phyloP scores from a whole-genome alignment of 1,139 yeast species.

The Scheffersomyces quercinus region DNA sequence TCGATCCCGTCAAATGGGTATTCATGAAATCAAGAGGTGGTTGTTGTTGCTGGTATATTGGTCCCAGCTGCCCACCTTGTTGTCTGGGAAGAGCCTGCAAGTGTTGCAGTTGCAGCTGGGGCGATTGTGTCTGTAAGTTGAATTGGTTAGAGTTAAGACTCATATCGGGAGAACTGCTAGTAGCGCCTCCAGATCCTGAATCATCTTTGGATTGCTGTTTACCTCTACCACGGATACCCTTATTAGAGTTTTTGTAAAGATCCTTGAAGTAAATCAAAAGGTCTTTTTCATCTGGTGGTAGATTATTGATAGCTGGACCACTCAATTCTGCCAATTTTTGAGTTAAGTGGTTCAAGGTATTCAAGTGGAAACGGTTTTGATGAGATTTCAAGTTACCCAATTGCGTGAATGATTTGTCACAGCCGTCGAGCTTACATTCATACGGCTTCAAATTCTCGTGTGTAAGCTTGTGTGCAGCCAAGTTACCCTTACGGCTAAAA shows the following conservation, averaged over 20 bases:
- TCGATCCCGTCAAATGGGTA: constrained; percentile 2
- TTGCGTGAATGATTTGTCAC: constrained; percentile 87
- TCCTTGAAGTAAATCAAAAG: constrained; percentile 75
- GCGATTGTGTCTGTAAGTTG: neutral
- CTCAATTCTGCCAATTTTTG: constrained; percentile 59
- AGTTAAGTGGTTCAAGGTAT: constrained; percentile 66
- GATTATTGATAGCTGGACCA: constrained; percentile 43
- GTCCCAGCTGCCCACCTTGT: constrained; percentile 6
- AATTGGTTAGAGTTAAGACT: neutral
- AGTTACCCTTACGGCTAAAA: constrained; percentile 86
- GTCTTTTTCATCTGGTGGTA: constrained; percentile 66
- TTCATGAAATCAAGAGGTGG: constrained; percentile 14
- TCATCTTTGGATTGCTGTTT: constrained; percentile 28
- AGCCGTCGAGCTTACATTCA: constrained; percentile 75
- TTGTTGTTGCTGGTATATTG: constrained; percentile 5
- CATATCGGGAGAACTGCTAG: neutral
- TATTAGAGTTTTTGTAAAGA: constrained; percentile 81
- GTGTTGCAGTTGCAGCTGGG: neutral
- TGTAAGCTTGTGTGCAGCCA: constrained; percentile 81
- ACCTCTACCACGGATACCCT: constrained; percentile 91
- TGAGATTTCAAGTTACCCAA: constrained; percentile 91
- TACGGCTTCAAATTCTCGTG: constrained; percentile 80
- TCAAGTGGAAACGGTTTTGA: constrained; percentile 83
- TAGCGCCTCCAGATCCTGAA: neutral
- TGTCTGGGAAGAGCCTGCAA: constrained; percentile 5